phyloP scores from a whole-genome alignment of 2,329 filamentous ascomycete species.

The Aspergillus piperis region DNA sequence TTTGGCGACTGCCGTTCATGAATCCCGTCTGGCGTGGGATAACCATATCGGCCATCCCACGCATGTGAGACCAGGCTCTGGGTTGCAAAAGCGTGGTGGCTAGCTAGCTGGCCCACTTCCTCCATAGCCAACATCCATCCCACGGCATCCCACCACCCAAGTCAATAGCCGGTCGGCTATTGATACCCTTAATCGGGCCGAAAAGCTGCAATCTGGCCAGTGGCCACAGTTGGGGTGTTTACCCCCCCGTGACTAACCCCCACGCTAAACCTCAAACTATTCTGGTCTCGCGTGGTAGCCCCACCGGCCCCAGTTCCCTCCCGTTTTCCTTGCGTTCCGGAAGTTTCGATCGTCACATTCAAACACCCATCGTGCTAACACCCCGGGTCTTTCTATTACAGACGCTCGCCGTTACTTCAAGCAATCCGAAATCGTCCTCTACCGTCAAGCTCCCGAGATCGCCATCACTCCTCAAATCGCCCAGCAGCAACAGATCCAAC shows the following conservation, averaged over 20 bases:
- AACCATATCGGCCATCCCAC: neutral
- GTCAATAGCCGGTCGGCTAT: slow-evolving; percentile 41
- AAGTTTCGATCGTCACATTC: slow-evolving; percentile 7
- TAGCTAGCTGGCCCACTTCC: slow-evolving; percentile 3
- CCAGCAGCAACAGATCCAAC: slow-evolving; percentile 43
- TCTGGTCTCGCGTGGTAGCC: slow-evolving; percentile 23
- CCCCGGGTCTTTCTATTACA: slow-evolving; percentile 35
- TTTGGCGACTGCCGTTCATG: neutral
- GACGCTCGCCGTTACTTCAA: slow-evolving; percentile 98
- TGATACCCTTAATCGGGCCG: slow-evolving; percentile 30
- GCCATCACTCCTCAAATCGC: slow-evolving; percentile 43
- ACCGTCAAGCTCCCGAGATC: slow-evolving; percentile 67
- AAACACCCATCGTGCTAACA: neutral
- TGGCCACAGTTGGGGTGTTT: slow-evolving; percentile 7
- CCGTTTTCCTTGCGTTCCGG: slow-evolving; percentile 7
- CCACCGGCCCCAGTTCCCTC: slow-evolving; percentile 25
- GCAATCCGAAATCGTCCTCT: slow-evolving; percentile 97
- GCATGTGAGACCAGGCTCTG: slow-evolving; percentile 3
- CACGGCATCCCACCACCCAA: slow-evolving; percentile 21
- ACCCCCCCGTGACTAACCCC: slow-evolving; percentile 27
- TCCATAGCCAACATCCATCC: slow-evolving; percentile 13
- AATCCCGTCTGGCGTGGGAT: neutral
- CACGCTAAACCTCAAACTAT: slow-evolving; percentile 33
- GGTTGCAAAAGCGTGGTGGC: slow-evolving; percentile 16
- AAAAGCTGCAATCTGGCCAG: slow-evolving; percentile 16